A percentile compares a stretch with the other conserved stretches of the same genome.
Evolutionary conservation across 2,329 filamentous ascomycete genomes (phyloP).

Genomic region (Madurella mycetomatis): DNA sequence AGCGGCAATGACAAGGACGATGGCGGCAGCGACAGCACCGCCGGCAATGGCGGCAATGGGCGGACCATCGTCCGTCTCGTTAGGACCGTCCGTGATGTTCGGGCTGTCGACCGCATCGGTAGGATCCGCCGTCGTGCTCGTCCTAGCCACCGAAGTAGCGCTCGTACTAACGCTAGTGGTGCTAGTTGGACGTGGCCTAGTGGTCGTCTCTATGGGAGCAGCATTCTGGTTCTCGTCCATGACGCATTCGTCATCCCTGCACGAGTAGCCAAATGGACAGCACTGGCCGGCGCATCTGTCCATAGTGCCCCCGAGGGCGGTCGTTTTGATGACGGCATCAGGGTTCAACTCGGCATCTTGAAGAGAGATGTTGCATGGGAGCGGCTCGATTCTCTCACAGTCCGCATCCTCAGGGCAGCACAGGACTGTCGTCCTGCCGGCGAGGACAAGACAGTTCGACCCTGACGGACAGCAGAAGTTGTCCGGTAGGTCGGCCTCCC

Average conservation of each 20-base stretch:
- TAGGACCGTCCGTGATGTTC: not conserved
- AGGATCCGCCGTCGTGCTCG: slow-evolving; percentile 21
- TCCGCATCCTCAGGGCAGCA: slow-evolving; percentile 60
- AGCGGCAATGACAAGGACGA: slow-evolving; percentile 38
- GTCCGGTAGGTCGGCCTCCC: slow-evolving; percentile 48
- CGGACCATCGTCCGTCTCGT: slow-evolving; percentile 24
- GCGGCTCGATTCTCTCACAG: slow-evolving; percentile 59
- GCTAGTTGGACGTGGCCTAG: slow-evolving; percentile 23
- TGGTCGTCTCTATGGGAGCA: slow-evolving; percentile 24
- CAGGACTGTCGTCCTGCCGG: slow-evolving; percentile 60
- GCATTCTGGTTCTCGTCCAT: slow-evolving; percentile 48
- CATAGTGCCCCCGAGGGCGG: slow-evolving; percentile 53
- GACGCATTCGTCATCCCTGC: slow-evolving; percentile 49
- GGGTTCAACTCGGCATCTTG: slow-evolving; percentile 58
- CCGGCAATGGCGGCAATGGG: slow-evolving; percentile 44
- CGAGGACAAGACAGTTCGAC: slow-evolving; percentile 56
- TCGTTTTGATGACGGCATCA: slow-evolving; percentile 61
- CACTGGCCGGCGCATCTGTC: slow-evolving; percentile 56
- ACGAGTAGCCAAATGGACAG: slow-evolving; percentile 70
- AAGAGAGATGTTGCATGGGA: slow-evolving; percentile 58
- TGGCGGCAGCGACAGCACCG: slow-evolving; percentile 43
- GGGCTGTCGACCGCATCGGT: slow-evolving; percentile 2
- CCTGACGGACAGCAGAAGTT: slow-evolving; percentile 62
- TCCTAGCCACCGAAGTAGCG: slow-evolving; percentile 15
- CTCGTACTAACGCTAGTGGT: slow-evolving; percentile 15